phyloP scores from a whole-genome alignment of 1,139 yeast species.

The Fermentozyma sake region DNA sequence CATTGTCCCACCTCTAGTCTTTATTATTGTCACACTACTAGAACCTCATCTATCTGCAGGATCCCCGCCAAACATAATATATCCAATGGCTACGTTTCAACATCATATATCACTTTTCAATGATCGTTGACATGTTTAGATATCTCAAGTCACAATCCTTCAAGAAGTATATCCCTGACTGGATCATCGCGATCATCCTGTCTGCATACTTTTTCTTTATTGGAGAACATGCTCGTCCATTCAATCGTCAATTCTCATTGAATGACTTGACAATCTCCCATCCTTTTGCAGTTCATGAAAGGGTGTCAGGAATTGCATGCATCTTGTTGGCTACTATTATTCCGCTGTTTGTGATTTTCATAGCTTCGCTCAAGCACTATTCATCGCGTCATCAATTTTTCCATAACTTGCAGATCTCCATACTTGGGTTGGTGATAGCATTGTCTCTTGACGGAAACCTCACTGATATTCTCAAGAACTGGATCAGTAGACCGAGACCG shows the following conservation, averaged over 20 bases:
- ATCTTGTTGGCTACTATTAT: slow-evolving; percentile 29
- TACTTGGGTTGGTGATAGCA: slow-evolving; percentile 50
- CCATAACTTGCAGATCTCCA: slow-evolving; percentile 42
- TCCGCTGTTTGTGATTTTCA: slow-evolving; percentile 32
- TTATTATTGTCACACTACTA: no score
- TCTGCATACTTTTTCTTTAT: slow-evolving; percentile 29
- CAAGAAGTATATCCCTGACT: slow-evolving; percentile 24
- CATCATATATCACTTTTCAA: no score
- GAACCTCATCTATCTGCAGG: no score
- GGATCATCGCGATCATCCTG: slow-evolving; percentile 28
- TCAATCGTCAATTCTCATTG: slow-evolving; percentile 19
- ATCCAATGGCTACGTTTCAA: no score
- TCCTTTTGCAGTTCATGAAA: slow-evolving; percentile 64
- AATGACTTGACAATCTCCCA: slow-evolving; percentile 51
- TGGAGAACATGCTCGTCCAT: slow-evolving; percentile 31
- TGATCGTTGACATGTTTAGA: no score
- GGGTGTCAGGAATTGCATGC: slow-evolving; percentile 44
- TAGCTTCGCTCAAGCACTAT: slow-evolving; percentile 9
- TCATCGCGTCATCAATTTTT: slow-evolving; percentile 7
- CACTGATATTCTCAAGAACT: slow-evolving; percentile 64
- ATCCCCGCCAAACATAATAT: no score
- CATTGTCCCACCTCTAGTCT: no score
- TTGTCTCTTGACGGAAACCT: slow-evolving; percentile 40
- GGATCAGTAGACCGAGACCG: slow-evolving; percentile 81
- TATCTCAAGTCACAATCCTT: slow-evolving; percentile 14